These are phyloP conservation scores for Fusarium liriodendri DNA, from an alignment of 2,329 filamentous ascomycete species.

Conservation along the genomic window DNA sequence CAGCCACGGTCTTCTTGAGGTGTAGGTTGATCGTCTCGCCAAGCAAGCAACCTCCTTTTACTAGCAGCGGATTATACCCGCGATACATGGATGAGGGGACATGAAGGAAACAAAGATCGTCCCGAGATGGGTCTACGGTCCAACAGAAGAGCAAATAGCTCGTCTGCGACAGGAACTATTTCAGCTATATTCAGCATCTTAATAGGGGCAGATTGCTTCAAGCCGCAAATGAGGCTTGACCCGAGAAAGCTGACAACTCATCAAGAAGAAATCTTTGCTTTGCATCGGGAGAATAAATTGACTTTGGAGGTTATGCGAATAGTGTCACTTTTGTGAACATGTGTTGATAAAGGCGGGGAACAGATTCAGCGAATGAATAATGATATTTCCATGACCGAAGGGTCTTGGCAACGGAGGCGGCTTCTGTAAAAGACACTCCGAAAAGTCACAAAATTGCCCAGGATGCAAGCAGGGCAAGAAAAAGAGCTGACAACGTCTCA, in stretches of 20 bases:
- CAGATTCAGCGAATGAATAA: constrained; percentile 17
- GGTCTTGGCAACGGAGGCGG: constrained; percentile 17
- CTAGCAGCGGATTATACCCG: constrained; percentile 36
- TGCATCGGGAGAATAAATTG: not conserved
- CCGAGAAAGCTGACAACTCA: constrained; percentile 27
- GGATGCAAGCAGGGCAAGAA: constrained; percentile 23
- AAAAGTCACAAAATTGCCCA: constrained; percentile 4
- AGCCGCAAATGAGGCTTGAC: constrained; percentile 32
- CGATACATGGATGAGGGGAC: constrained; percentile 29
- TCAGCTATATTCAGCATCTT: constrained; percentile 18
- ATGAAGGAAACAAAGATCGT: constrained; percentile 38
- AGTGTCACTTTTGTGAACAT: constrained; percentile 35
- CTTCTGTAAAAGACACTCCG: constrained; percentile 26
- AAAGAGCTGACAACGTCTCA: constrained; percentile 39
- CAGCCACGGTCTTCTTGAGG: constrained; percentile 10
- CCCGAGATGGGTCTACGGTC: constrained; percentile 28
- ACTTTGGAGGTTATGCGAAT: constrained; percentile 23
- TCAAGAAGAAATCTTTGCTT: constrained; percentile 11
- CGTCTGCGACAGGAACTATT: constrained; percentile 5
- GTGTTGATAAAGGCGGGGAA: constrained; percentile 18
- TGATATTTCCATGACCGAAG: not conserved
- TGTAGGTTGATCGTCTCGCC: constrained; percentile 14
- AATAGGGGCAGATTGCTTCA: constrained; percentile 19
- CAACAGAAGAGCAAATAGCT: constrained; percentile 5
- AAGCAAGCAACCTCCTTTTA: constrained; percentile 42